These are phyloP conservation scores for Fusarium gaditjirri DNA, from an alignment of 2,329 filamentous ascomycete genomes.

Conservation along the genomic window DNA sequence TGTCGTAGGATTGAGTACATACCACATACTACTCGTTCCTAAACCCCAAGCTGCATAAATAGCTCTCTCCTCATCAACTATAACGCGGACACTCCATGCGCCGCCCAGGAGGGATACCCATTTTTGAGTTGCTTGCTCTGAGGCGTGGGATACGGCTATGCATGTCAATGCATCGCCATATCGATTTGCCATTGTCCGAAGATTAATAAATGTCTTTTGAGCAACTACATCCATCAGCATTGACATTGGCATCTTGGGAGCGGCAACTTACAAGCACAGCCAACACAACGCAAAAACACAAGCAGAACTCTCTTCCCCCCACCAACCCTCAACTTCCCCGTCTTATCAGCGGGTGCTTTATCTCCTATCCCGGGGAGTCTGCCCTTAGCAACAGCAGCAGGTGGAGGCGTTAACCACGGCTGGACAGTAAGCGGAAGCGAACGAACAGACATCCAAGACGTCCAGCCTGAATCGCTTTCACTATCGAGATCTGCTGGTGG, in stretches of 20 bases:
- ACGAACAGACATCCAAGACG: slow-evolving; percentile 61
- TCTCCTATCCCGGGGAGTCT: slow-evolving; percentile 61
- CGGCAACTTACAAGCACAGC: slow-evolving; percentile 62
- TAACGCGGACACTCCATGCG: slow-evolving; percentile 64
- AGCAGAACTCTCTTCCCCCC: slow-evolving; percentile 58
- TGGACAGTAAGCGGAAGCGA: slow-evolving; percentile 63
- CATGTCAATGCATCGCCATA: slow-evolving; percentile 61
- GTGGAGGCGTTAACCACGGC: slow-evolving; percentile 63
- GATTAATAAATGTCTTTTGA: slow-evolving; percentile 66
- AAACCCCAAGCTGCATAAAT: slow-evolving; percentile 70
- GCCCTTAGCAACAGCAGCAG: slow-evolving; percentile 59
- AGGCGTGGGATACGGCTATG: slow-evolving; percentile 70
- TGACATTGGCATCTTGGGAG: accelerated
- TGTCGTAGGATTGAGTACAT: slow-evolving; percentile 63
- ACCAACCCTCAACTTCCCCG: slow-evolving; percentile 56
- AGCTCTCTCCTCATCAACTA: slow-evolving; percentile 66
- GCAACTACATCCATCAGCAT: slow-evolving; percentile 54
- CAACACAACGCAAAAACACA: slow-evolving; percentile 65
- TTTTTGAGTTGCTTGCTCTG: slow-evolving; percentile 63
- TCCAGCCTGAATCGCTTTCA: slow-evolving; percentile 49
- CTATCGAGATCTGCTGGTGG: slow-evolving; percentile 45
- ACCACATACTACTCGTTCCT: slow-evolving; percentile 61
- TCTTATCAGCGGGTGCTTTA: slow-evolving; percentile 59
- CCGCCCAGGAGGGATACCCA: slow-evolving; percentile 69
- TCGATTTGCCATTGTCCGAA: slow-evolving; percentile 65